These are phyloP conservation scores for Petunia secreta DNA, from an alignment of 257 asterid genomes.

Conservation along the genomic window DNA sequence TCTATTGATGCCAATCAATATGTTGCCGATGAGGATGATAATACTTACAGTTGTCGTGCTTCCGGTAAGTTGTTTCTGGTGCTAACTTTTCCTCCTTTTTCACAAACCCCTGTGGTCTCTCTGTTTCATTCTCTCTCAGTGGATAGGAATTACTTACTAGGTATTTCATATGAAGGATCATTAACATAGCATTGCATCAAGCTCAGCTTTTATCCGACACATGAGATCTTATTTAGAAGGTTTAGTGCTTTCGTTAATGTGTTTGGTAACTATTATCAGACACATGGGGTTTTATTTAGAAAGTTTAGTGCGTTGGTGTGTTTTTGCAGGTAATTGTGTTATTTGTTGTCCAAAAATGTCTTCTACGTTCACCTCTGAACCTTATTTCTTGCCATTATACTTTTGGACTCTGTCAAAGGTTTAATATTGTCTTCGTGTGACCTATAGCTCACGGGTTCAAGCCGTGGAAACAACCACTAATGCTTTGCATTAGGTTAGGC, in stretches of 20 bases:
- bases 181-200: constrained; percentile 3
- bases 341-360: neutral
- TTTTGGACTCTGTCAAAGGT: neutral
- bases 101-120: constrained; percentile 5
- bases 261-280: neutral
- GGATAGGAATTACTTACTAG: neutral
- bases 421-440: constrained; percentile 1
- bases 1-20: constrained; percentile 93
- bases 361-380: neutral
- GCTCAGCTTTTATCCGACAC: neutral
- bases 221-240: neutral
- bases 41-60: constrained; percentile 88
- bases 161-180: constrained; percentile 1
- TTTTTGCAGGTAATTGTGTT: neutral
- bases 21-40: constrained; percentile 97
- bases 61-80: constrained; percentile 68
- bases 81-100: constrained; percentile 13
- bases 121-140: constrained; percentile 1
- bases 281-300: neutral
- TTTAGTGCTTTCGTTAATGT: neutral
- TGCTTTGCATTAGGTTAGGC: no score
- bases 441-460: no score
- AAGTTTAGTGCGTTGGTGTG: neutral
- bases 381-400: neutral
- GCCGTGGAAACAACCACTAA: no score